Evolutionary conservation across 2,329 filamentous ascomycete genomes (phyloP).

Genomic region (Penicillium rolfsii): DNA sequence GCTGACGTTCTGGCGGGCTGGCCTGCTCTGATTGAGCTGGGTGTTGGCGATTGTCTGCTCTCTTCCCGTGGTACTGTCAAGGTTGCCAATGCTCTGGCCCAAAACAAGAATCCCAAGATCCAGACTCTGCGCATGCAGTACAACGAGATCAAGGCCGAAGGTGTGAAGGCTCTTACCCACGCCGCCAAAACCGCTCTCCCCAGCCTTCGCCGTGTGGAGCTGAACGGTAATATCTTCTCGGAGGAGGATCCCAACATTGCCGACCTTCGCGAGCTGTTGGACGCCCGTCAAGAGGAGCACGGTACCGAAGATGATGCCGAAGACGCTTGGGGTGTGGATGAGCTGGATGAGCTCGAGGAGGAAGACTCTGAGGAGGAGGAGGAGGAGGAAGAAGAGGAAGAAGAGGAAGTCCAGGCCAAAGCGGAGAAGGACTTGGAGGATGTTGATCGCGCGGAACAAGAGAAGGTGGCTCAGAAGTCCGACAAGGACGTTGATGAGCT

Average conservation of each 20-base stretch:
- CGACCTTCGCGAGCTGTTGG: slow-evolving; percentile 70
- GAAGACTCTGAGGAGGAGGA: slow-evolving; percentile 70
- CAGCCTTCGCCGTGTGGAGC: slow-evolving; percentile 78
- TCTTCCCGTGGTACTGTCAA: slow-evolving; percentile 74
- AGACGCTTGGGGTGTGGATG: slow-evolving; percentile 82
- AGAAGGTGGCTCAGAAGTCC: slow-evolving; percentile 71
- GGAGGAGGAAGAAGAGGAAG: slow-evolving; percentile 69
- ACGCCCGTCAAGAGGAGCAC: slow-evolving; percentile 74
- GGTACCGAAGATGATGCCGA: slow-evolving; percentile 67
- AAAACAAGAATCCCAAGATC: slow-evolving; percentile 77
- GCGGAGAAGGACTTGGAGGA: slow-evolving; percentile 72
- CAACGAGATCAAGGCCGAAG: slow-evolving; percentile 85
- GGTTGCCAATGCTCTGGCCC: slow-evolving; percentile 71
- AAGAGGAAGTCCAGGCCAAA: slow-evolving; percentile 59
- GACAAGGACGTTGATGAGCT: slow-evolving; percentile 81
- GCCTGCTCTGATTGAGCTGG: slow-evolving; percentile 77
- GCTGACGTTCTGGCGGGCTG: slow-evolving; percentile 74
- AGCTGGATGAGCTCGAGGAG: slow-evolving; percentile 82
- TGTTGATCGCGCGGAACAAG: slow-evolving; percentile 56
- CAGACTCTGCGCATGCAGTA: slow-evolving; percentile 84
- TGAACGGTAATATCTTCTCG: slow-evolving; percentile 94
- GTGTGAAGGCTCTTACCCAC: slow-evolving; percentile 70
- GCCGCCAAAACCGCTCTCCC: slow-evolving; percentile 72
- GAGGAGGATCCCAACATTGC: slow-evolving; percentile 79
- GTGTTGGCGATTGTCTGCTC: slow-evolving; percentile 85